Base-by-base conservation (phyloP, 768 basidiomycete species). In the Mycena capillaripes region DNA sequence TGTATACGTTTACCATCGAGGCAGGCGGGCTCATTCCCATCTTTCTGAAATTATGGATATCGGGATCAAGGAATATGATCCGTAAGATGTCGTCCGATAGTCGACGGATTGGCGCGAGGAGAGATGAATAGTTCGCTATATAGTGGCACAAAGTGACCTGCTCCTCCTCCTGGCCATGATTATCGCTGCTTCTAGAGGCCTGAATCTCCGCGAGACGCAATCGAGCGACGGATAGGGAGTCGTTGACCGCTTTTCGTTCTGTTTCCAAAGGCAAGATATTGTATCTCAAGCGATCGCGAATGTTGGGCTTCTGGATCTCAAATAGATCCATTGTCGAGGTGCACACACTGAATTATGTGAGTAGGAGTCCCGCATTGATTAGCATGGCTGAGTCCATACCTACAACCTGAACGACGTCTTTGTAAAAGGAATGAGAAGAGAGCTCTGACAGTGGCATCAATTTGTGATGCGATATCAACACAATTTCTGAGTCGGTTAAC, bases 121-220 rank as follows among this genome's bases (percentile, higher is more conserved):
- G 63, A 36, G 50, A 64, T 11, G 63, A 53, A 25, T 64, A 64
- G 1, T 64, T 44, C 7, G 63, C n/a, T 32, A 64, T 64, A 34
- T 64, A 55, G 2, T 21, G 34, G 25, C 34, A 25, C 48, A 64
- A 40, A 21, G 19, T 9, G 4, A 6, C 4, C 17, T 44, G 29
- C 58, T 59, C 36, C n/a, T 14, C 21, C 25, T 7, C 23, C 21
- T 2, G 19, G 6, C 17, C n/a, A 3, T 10, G 14, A 29, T 38
- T 4, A 44, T 34, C 6, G 19, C 12, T 27, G 3, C n/a, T 9
- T 2, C 17, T n/a, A 21, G 12, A 12, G 17, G 48, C 6, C 12
- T 40, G 21, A 17, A 52, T 10, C 8, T 52, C 25, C 0, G 36
- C 23, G 36, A 64, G 63, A 11, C 32, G 63, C 5, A 3, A 17